Percentiles rank a stretch among this genome's conserved stretches.
These are phyloP conservation scores for Suillus cothurnatus DNA, from an alignment of 768 basidiomycete species.

Conservation along the genomic window DNA sequence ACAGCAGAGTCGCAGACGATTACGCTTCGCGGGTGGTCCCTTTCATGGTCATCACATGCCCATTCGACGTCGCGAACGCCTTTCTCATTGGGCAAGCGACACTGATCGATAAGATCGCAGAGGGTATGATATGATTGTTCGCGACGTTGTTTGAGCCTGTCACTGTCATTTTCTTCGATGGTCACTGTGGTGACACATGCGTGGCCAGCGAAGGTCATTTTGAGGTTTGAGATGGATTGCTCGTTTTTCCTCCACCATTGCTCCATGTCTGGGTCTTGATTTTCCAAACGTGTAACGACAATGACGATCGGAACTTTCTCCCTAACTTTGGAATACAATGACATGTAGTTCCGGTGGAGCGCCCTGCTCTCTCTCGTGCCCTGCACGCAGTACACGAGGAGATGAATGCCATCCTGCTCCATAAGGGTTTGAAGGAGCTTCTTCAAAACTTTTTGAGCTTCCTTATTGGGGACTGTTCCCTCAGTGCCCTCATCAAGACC, in stretches of 20 bases:
- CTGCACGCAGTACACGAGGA: slow-evolving; percentile 25
- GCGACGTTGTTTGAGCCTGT: background rate
- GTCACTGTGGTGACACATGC: slow-evolving; percentile 21
- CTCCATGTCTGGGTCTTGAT: slow-evolving; percentile 23
- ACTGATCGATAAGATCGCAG: slow-evolving; percentile 3
- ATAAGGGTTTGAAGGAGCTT: slow-evolving; percentile 14
- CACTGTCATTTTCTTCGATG: background rate
- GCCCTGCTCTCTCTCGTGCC: slow-evolving; percentile 21
- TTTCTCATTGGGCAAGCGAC: background rate
- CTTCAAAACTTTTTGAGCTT: slow-evolving; percentile 10
- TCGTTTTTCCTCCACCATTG: slow-evolving; percentile 24
- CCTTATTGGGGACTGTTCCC: slow-evolving; percentile 10
- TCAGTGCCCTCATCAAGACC: slow-evolving; percentile 14
- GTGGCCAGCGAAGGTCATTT: slow-evolving; percentile 7
- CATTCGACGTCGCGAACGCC: background rate
- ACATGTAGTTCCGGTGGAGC: slow-evolving; percentile 20
- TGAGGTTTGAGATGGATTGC: slow-evolving; percentile 3
- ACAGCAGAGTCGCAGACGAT: slow-evolving; percentile 13
- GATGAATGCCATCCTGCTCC: slow-evolving; percentile 15
- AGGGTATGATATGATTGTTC: slow-evolving; percentile 13
- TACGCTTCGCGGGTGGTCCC: slow-evolving; percentile 2
- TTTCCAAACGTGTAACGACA: slow-evolving; percentile 24
- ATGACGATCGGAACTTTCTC: slow-evolving; percentile 18
- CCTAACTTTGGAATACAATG: slow-evolving; percentile 13
- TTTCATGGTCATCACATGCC: background rate